Conservation (phyloP, 306 rosid species). For the Cucurbita ficifolia region DNA sequence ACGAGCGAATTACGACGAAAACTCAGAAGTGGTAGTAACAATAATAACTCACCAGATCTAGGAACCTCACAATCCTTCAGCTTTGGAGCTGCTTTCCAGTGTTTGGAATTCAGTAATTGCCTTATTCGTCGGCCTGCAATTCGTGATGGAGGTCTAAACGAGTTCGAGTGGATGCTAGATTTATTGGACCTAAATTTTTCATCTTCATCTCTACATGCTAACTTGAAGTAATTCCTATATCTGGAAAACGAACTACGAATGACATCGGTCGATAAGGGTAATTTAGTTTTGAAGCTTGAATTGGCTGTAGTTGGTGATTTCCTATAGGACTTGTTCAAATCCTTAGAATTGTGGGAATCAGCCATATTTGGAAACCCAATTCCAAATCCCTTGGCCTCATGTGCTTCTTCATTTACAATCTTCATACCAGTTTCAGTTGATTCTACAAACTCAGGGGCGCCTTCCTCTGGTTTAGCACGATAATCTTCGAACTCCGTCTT, state of each 20-base stretch:
- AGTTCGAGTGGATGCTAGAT: slow-evolving; percentile 43
- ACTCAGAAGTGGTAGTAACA: background rate
- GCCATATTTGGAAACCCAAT: slow-evolving; percentile 21
- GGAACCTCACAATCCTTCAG: slow-evolving; percentile 54
- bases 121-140: slow-evolving; percentile 51
- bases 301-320: slow-evolving; percentile 26
- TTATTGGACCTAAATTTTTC: slow-evolving; percentile 59
- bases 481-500: slow-evolving; percentile 1
- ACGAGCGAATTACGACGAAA: background rate
- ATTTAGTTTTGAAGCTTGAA: slow-evolving; percentile 24
- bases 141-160: slow-evolving; percentile 34
- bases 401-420: slow-evolving; percentile 20
- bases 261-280: slow-evolving; percentile 25
- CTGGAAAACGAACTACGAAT: slow-evolving; percentile 39
- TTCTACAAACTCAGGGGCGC: slow-evolving; percentile 23
- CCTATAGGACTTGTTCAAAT: slow-evolving; percentile 22
- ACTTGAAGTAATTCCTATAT: slow-evolving; percentile 44
- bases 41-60: slow-evolving; percentile 45
- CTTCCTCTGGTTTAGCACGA: slow-evolving; percentile 27
- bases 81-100: slow-evolving; percentile 77
- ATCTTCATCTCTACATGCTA: slow-evolving; percentile 81
- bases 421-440: slow-evolving; percentile 32
- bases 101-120: slow-evolving; percentile 47
- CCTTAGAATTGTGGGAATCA: slow-evolving; percentile 33
- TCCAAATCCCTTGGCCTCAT: slow-evolving; percentile 19